A percentile compares a stretch with the other conserved stretches of the same genome.
These are phyloP conservation scores for Ogataea siamensis DNA, from an alignment of 805 yeast genomes.

Conservation along the genomic window DNA sequence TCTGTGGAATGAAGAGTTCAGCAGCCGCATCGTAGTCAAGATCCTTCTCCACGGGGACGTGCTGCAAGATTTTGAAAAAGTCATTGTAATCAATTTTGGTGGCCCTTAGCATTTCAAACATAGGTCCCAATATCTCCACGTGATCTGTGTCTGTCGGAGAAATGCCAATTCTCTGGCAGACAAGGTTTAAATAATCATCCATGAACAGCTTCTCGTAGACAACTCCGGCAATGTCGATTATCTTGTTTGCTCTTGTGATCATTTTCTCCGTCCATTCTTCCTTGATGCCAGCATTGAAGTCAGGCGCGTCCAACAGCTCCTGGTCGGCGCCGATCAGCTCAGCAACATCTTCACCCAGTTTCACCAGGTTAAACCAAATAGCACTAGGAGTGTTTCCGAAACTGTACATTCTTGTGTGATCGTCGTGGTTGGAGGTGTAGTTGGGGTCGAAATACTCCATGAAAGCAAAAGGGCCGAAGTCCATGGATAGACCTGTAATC, in stretches of 20 bases:
- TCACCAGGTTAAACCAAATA: slow-evolving; percentile 89
- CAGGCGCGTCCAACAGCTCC: slow-evolving; percentile 43
- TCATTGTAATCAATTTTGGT: slow-evolving; percentile 76
- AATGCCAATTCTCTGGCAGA: slow-evolving; percentile 72
- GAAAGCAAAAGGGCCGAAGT: slow-evolving; percentile 92
- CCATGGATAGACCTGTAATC: slow-evolving; percentile 81
- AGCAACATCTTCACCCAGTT: slow-evolving; percentile 81
- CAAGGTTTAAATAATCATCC: slow-evolving; percentile 50
- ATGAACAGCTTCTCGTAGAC: slow-evolving; percentile 65
- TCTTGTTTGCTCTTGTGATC: slow-evolving; percentile 57
- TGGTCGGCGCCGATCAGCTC: slow-evolving; percentile 76
- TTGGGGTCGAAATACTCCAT: slow-evolving; percentile 80
- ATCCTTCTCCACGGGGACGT: slow-evolving; percentile 35
- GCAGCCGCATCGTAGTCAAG: slow-evolving; percentile 34
- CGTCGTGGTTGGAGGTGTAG: slow-evolving; percentile 90
- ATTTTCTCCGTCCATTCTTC: slow-evolving; percentile 51
- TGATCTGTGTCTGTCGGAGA: slow-evolving; percentile 40
- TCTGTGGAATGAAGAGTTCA: slow-evolving; percentile 28
- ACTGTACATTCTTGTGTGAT: slow-evolving; percentile 65
- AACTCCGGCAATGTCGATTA: slow-evolving; percentile 63
- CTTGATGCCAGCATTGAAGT: slow-evolving; percentile 40
- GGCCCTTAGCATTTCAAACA: slow-evolving; percentile 57
- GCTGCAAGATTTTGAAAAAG: slow-evolving; percentile 68
- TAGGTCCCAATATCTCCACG: slow-evolving; percentile 50
- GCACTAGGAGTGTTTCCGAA: slow-evolving; percentile 82